phyloP scores from a whole-genome alignment of 495 filamentous ascomycete genomes.

The Annulohypoxylon maeteangense region DNA sequence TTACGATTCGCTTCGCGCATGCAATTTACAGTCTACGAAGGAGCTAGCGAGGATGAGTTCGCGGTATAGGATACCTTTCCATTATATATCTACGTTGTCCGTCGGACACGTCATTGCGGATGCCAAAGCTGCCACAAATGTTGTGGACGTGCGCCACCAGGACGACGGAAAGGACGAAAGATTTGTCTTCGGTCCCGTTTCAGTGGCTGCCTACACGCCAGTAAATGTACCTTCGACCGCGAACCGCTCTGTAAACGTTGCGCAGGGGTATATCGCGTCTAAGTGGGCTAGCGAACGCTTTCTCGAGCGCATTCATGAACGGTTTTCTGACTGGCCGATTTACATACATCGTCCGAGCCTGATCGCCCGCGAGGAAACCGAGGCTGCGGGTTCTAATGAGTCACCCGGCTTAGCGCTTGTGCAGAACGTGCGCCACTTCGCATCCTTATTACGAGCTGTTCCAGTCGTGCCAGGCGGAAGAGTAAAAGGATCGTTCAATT shows the following conservation, averaged over 20 bases:
- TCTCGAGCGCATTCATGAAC: not conserved
- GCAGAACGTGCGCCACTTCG: too few species aligned
- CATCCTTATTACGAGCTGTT: too few species aligned
- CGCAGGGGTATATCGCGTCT: not conserved
- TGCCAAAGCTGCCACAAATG: not conserved
- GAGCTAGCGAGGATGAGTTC: not conserved
- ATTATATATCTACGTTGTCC: not conserved
- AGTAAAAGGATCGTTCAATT: too few species aligned
- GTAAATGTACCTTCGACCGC: too few species aligned
- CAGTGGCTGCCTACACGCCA: too few species aligned
- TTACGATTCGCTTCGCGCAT: not conserved
- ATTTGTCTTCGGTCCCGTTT: too few species aligned
- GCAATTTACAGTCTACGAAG: not conserved
- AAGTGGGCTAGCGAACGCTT: not conserved
- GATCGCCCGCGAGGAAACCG: too few species aligned
- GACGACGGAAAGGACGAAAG: not conserved
- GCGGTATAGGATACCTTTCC: not conserved
- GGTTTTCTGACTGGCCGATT: too few species aligned
- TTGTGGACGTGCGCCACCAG: not conserved
- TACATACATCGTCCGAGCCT: too few species aligned
- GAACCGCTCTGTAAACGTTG: not conserved
- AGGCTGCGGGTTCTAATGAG: too few species aligned
- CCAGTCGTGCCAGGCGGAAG: too few species aligned
- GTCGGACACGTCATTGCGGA: not conserved
- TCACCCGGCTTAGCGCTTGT: too few species aligned